Base-by-base conservation (phyloP, 2,329 filamentous ascomycete genomes). In the Claviceps arundinis region DNA sequence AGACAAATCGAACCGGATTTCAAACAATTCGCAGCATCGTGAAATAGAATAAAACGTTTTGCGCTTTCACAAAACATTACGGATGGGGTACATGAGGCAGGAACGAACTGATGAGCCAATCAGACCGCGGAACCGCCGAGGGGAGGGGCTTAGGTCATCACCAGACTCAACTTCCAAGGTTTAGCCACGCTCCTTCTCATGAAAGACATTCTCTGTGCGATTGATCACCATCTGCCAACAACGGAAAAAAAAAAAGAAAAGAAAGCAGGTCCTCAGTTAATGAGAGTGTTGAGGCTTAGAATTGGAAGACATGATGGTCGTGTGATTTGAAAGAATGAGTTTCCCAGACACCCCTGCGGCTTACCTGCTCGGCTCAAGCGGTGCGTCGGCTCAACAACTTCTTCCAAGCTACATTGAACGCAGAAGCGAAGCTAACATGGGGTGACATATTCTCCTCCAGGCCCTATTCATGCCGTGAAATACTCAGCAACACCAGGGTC, bases 401-500 rank as follows among this genome's bases (percentile, higher is more conserved):
- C 11, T 16, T 30, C 16, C 22, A 8, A 45, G 34, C 42, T 7
- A 38, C 9, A 19, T 17, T 7, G 5, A 19, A 45, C 11, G 16
- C 17, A 16, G 17, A 26, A 16, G 2, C 16, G 7, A 34, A 49
- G 40, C 47, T 41, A 30, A 49, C 19, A 17, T 14, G 22, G 22
- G 47, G 4, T 24, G 14, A 42, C 14, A 4, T 34, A 9, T 30
- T 17, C 42, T 11, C 9, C 38, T 22, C 43, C 30, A 87, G 84
- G 82, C 54, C 82, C 85, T 38, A 75, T 89, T 48, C 86, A 89
- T 65, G 80, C 85, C 47, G 73, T 89, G 51, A 73, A 80, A 50
- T 89, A 89, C 69, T 89, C 85, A 51, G 79, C 83, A 55, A 81
- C 78, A 13, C 80, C 84, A 16, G 84, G 84, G 42, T 84, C 82